Conservation (phyloP, 164 flowering plant species). For the Paratinospora sagittata region DNA sequence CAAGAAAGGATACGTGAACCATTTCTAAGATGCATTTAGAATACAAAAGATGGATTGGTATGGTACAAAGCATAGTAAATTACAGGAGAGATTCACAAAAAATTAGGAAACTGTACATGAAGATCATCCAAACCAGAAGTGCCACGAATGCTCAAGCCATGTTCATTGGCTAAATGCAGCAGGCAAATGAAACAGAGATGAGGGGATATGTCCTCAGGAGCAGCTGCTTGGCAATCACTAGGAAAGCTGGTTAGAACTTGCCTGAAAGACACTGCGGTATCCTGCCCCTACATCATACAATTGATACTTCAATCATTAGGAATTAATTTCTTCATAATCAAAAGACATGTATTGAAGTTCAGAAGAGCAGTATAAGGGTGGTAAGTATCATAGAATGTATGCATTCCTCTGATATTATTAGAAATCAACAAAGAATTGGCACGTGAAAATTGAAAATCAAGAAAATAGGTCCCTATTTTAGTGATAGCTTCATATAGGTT, state of each 20-base stretch:
- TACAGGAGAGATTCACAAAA: background rate
- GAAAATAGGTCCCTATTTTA: too few species aligned
- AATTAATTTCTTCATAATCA: background rate
- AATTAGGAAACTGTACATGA: constrained; percentile 31
- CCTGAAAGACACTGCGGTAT: constrained; percentile 36
- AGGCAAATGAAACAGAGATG: constrained; percentile 81
- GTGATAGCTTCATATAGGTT: too few species aligned
- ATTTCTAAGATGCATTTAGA: background rate
- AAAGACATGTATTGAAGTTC: too few species aligned
- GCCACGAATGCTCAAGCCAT: constrained; percentile 45
- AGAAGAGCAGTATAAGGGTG: too few species aligned
- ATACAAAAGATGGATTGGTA: background rate
- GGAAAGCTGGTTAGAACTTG: constrained; percentile 38
- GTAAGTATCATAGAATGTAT: too few species aligned
- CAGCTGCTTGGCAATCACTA: constrained; percentile 38
- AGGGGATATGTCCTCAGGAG: constrained; percentile 50
- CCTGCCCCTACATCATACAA: constrained; percentile 18
- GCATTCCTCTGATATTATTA: too few species aligned
- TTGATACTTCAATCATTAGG: background rate
- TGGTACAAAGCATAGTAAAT: background rate
- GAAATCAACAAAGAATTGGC: too few species aligned
- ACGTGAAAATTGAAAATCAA: too few species aligned
- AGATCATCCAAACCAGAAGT: constrained; percentile 56
- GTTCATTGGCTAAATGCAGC: constrained; percentile 78
- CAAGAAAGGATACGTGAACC: background rate